Evolutionary conservation across 2,329 filamentous ascomycete species (phyloP), one percentile per base, ranked within the genome.

Genomic region (Alternaria novae-zelandiae): DNA sequence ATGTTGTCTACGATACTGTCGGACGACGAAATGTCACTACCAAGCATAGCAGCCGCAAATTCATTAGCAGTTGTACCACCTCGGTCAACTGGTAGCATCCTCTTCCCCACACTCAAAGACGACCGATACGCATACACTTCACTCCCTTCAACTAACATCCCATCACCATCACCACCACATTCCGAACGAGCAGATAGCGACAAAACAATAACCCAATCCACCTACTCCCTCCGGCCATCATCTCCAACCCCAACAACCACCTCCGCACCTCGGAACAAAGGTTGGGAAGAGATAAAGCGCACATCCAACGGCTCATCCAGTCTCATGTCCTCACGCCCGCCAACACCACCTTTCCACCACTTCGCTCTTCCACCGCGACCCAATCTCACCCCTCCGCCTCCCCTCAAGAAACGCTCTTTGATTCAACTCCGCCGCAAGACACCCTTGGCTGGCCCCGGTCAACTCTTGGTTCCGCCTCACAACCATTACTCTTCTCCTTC

Each of bases 271-370:
- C 15, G 23, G 15, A 61, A 72, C 50, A 68, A 69, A 50, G 73
- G 75, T 20, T 78, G 75, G 74, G 76, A 76, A 10, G 73, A 74
- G 1, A 76, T 77, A 57, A 76, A 72, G 23, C 66, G 67, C 43
- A 57, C 54, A 20, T 69, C 66, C 7, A 54, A 56, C 20, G 26
- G 45, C 46, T 61, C 62, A 5, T 49, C 32, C 17, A 62, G 21
- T 23, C 50, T 58, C 17, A 32, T 60, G 2, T 66, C 59, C 5
- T 50, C 57, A 2, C 17, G 25, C 20, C 44, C 57, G 7, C 56
- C 54, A 11, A 55, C 66, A 23, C 56, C 63, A 11, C 51, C 67
- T 47, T 50, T 23, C 21, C 65, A 51, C 32, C 20, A 47, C 21
- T 57, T 60, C 47, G 44, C 54, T 28, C 15, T 36, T 36, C 57